Evolutionary conservation across 2,329 filamentous ascomycete genomes (phyloP).

Genomic region (Diaporthe capsici): DNA sequence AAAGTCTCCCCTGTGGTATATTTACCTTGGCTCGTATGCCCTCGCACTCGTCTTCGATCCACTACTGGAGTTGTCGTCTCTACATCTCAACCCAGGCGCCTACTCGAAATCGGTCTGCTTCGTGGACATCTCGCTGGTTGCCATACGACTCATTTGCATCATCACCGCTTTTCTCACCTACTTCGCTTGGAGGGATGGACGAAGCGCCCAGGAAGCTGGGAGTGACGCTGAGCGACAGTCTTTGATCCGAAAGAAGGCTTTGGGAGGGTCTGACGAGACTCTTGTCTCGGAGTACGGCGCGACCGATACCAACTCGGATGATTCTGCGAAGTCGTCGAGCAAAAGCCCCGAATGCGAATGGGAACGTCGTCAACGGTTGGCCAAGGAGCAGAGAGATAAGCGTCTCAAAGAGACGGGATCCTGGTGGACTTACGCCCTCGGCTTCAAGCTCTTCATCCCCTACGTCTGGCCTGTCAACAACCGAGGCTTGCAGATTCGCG

Average conservation of each 20-base stretch:
- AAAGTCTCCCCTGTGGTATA: conserved; percentile 70
- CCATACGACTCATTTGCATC: conserved; percentile 52
- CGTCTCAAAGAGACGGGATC: conserved; percentile 81
- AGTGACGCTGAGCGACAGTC: conserved; percentile 72
- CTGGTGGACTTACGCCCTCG: conserved; percentile 82
- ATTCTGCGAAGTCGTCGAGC: conserved; percentile 45
- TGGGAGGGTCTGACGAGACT: conserved; percentile 43
- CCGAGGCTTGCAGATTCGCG: conserved; percentile 75
- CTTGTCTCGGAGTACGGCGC: conserved; percentile 39
- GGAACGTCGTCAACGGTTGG: conserved; percentile 67
- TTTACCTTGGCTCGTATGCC: conserved; percentile 74
- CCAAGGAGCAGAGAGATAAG: conserved; percentile 73
- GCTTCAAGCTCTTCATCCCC: conserved; percentile 83
- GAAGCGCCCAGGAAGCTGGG: conserved; percentile 44
- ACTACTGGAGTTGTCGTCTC: conserved; percentile 52
- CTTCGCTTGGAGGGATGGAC: conserved; percentile 44
- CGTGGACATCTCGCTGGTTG: conserved; percentile 50
- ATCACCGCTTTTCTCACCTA: conserved; percentile 53
- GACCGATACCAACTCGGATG: conserved; percentile 32
- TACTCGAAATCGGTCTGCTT: conserved; percentile 42
- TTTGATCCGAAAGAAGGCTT: conserved; percentile 62
- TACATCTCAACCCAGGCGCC: conserved; percentile 38
- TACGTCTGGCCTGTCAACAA: conserved; percentile 83
- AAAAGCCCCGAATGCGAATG: conserved; percentile 66
- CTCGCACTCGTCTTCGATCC: conserved; percentile 71